Evolutionary conservation across 495 filamentous ascomycete species (phyloP).

Genomic region (Hypoxylon fragiforme): DNA sequence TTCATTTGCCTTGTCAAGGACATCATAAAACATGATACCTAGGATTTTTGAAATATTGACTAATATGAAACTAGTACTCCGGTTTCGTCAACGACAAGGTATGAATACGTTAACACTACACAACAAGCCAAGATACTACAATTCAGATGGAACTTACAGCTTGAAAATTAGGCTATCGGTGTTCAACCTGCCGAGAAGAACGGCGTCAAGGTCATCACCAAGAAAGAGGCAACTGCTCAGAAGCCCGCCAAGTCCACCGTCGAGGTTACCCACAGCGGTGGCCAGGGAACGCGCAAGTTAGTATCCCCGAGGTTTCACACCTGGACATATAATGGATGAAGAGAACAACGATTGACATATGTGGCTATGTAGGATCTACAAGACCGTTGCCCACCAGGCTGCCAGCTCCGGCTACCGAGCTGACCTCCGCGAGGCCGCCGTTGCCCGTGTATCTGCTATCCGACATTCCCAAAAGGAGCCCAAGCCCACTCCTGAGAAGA

Average conservation of each 20-base stretch:
- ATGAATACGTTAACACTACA: slow-evolving; percentile 33
- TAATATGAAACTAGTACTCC: slow-evolving; percentile 65
- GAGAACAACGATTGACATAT: slow-evolving; percentile 29
- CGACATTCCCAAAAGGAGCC: slow-evolving; percentile 73
- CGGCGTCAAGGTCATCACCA: slow-evolving; percentile 74
- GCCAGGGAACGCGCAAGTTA: slow-evolving; percentile 77
- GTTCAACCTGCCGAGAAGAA: slow-evolving; percentile 67
- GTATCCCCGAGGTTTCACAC: slow-evolving; percentile 40
- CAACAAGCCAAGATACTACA: slow-evolving; percentile 3
- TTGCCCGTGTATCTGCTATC: slow-evolving; percentile 87
- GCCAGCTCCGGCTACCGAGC: slow-evolving; percentile 83
- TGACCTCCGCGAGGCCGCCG: slow-evolving; percentile 83
- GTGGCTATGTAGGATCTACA: slow-evolving; percentile 71
- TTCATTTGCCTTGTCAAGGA: too few species aligned
- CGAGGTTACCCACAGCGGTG: slow-evolving; percentile 66
- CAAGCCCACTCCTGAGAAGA: slow-evolving; percentile 72
- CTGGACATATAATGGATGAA: neutral
- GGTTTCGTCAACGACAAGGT: slow-evolving; percentile 95
- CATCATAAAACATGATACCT: too few species aligned
- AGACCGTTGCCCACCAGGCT: slow-evolving; percentile 73
- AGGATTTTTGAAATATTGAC: slow-evolving; percentile 24
- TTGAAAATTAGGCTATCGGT: slow-evolving; percentile 71
- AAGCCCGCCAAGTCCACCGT: slow-evolving; percentile 68
- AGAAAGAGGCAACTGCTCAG: slow-evolving; percentile 73
- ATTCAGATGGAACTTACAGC: slow-evolving; percentile 31